Conservation (phyloP, 805 yeast species). For the Yamadazyma insecticola region DNA sequence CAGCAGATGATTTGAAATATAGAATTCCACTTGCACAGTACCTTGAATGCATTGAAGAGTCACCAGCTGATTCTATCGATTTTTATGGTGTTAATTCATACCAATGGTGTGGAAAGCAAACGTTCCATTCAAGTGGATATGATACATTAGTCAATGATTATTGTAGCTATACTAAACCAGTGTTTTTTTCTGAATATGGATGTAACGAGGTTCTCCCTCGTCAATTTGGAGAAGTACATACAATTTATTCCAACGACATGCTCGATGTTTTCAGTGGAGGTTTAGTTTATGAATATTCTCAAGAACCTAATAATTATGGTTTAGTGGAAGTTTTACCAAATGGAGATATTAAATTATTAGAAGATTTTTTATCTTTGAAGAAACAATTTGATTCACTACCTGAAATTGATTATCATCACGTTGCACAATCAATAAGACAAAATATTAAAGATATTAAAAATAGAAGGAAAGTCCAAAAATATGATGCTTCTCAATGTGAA, state of each 20-base stretch:
- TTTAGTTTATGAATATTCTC: constrained; percentile 73
- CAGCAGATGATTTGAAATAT: constrained; percentile 85
- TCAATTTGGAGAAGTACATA: constrained; percentile 66
- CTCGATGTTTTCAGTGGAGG: constrained; percentile 79
- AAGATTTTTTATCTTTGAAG: constrained; percentile 42
- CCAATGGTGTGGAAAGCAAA: constrained; percentile 87
- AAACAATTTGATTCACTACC: constrained; percentile 39
- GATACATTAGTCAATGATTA: constrained; percentile 67
- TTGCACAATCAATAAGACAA: constrained; percentile 19
- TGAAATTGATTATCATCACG: constrained; percentile 16
- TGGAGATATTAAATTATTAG: constrained; percentile 39
- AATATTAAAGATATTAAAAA: constrained; percentile 19
- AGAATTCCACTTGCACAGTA: constrained; percentile 75
- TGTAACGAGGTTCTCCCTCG: constrained; percentile 83
- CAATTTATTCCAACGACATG: constrained; percentile 72
- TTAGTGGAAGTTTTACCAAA: constrained; percentile 47
- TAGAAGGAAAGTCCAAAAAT: constrained; percentile 13
- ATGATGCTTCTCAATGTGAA: constrained; percentile 28
- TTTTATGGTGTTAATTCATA: constrained; percentile 79
- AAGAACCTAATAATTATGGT: constrained; percentile 78
- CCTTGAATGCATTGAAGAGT: constrained; percentile 65
- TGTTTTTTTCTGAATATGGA: constrained; percentile 85
- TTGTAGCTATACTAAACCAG: constrained; percentile 62
- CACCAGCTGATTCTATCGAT: constrained; percentile 57
- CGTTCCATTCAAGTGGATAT: constrained; percentile 71